A percentile compares a stretch with the other conserved stretches of the same genome.
phyloP scores from a whole-genome alignment of 495 filamentous ascomycete genomes.

The Friedmanniomyces endolithicus region DNA sequence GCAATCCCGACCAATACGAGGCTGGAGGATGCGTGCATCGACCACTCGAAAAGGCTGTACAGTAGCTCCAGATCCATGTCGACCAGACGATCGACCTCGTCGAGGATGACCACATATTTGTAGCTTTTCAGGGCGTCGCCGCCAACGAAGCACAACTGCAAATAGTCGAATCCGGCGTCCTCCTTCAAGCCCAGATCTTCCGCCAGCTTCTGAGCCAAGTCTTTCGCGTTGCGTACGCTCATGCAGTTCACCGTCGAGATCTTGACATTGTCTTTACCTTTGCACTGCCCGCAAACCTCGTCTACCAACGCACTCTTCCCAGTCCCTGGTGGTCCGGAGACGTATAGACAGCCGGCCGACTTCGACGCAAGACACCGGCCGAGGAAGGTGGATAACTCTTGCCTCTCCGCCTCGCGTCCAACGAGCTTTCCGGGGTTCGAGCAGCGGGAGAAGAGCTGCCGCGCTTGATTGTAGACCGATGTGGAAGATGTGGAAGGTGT shows the following conservation, averaged over 20 bases:
- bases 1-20: conserved; percentile 85
- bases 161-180: conserved; percentile 24
- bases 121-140: conserved; percentile 24
- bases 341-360: conserved; percentile 77
- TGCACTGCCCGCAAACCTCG: conserved; percentile 54
- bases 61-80: conserved; percentile 74
- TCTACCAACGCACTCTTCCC: conserved; percentile 89
- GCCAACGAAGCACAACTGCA: conserved; percentile 3
- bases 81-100: conserved; percentile 91
- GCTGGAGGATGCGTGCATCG: conserved; percentile 60
- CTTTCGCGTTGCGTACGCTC: conserved; percentile 73
- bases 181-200: conserved; percentile 49
- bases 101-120: conserved; percentile 65
- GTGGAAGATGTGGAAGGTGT: conserved; percentile 47
- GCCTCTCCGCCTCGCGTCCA: conserved; percentile 69
- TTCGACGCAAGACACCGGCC: conserved; percentile 44
- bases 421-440: conserved; percentile 62
- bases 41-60: conserved; percentile 89
- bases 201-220: conserved; percentile 65
- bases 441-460: conserved; percentile 75
- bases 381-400: conserved; percentile 59
- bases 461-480: conserved; percentile 72
- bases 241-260: conserved; percentile 87
- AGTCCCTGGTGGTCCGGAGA: conserved; percentile 90
- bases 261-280: conserved; percentile 37